Evolutionary conservation across 768 basidiomycete genomes (phyloP), one percentile per base, ranked within the genome.

Genomic region (Rhodosporidiobolus sp.): DNA sequence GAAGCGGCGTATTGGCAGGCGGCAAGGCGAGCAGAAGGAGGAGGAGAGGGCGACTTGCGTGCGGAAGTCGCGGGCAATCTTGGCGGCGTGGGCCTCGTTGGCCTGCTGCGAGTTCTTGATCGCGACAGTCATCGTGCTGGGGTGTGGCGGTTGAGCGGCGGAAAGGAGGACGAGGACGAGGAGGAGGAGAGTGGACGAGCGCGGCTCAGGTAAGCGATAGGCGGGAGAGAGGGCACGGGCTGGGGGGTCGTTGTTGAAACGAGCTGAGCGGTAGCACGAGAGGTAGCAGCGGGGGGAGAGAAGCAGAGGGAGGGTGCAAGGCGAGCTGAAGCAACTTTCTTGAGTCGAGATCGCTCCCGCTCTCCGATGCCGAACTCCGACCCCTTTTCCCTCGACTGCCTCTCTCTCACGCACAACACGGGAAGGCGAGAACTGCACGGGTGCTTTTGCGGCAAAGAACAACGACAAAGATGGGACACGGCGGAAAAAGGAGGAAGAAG

Each of bases 181-280:
- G 50, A 7, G 22, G 34, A 32, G 6, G 54, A 9, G 30, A 12
- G 30, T 28, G 19, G 48, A 19, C 48, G 24, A 49, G 48, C n/a
- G n/a, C n/a, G n/a, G n/a, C n/a, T n/a, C n/a, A n/a, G n/a, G n/a
- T n/a, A n/a, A n/a, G n/a, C n/a, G n/a, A n/a, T n/a, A n/a, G 19
- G 10, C 3, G 50, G n/a, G 50, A 17, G 22, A 52, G 26, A 22
- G 5, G 10, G 2, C 26, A 38, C 4, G 35, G 22, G n/a, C 45
- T 45, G 59, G 48, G 45, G 26, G 24, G 61, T 63, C 69, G 69
- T 43, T 59, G 69, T 70, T 70, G 69, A 70, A 65, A 43, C 38
- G 38, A 43, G 14, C 38, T n/a, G 38, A 43, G 38, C 58, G 57
- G n/a, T n/a, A 65, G 20, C 69, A 19, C n/a, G n/a, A 7, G 11